Base-by-base conservation (phyloP, 768 basidiomycete species). In the Lyophyllum shimeji region DNA sequence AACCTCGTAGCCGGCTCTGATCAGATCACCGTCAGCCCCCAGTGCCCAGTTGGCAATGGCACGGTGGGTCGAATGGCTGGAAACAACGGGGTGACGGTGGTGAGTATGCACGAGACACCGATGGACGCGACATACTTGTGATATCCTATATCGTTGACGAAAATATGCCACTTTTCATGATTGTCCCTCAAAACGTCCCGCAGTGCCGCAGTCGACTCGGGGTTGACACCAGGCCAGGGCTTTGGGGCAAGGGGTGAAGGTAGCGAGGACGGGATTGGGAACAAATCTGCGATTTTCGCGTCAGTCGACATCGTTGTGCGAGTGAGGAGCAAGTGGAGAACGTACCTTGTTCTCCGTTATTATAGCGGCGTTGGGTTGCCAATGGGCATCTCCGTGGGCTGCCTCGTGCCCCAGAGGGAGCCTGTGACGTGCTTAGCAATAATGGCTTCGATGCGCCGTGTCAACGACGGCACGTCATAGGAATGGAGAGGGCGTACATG, bases 161-260 rank as follows among this genome's bases (percentile, higher is more conserved):
- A 85, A 7, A 77, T 73, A 53, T 85, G 81, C 65, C 74, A 70
- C 33, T 68, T 71, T 25, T 66, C 60, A 51, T 83, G 77, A 48
- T 85, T 81, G 13, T 83, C 81, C 49, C 75, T 77, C 48, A 85
- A 67, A 9, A 76, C 60, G 11, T 72, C 52, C 7, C 53, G 61
- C 1, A 79, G 57, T 1, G 68, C 59, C 34, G 58, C 44, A 53
- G 71, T 69, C 1, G 76, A 75, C 50, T 71, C 70, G 5, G 70
- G 69, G 7, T 68, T 73, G 18, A 72, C 67, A 2, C 75, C 76
- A 27, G 71, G 69, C 62, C 65, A 71, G 21, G 59, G 65, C 27
- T 64, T 58, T 7, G 73, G 73, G 5, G 69, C 53, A n/a, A 71
- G 60, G 3, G 49, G 48, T 17, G 65, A 65, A 7, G 64, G 67